Conservation (phyloP, 2,329 filamentous ascomycete genomes). For the Hypoxylon sp. region DNA sequence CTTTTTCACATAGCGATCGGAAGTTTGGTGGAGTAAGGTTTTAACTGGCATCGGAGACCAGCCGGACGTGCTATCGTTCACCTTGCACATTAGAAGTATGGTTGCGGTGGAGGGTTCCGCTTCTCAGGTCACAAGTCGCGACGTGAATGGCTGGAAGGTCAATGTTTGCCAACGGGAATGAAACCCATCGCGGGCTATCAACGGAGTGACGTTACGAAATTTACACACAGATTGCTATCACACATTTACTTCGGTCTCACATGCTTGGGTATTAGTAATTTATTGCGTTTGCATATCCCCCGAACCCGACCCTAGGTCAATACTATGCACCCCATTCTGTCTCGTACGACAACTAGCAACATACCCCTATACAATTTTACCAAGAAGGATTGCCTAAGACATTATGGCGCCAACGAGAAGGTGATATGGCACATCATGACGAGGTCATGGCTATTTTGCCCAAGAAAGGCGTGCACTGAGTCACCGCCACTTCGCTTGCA, state of each 20-base stretch:
- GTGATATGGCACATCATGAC: not conserved
- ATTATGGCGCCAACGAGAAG: not conserved
- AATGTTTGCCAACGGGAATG: slow-evolving; percentile 21
- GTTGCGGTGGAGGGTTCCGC: slow-evolving; percentile 35
- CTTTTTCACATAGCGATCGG: slow-evolving; percentile 29
- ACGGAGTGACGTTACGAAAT: slow-evolving; percentile 30
- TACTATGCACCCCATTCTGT: not conserved
- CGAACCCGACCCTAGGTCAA: not conserved
- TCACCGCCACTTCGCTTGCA: not conserved
- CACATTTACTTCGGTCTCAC: slow-evolving; percentile 7
- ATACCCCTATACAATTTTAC: not conserved
- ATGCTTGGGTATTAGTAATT: not conserved
- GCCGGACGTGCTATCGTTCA: slow-evolving; percentile 37
- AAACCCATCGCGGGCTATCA: slow-evolving; percentile 34
- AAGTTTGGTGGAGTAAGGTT: slow-evolving; percentile 34
- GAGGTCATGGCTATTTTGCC: not conserved
- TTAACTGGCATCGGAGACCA: slow-evolving; percentile 37
- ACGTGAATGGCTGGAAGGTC: slow-evolving; percentile 34
- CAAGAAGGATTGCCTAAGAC: not conserved
- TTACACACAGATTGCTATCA: slow-evolving; percentile 7
- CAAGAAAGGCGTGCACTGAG: not conserved
- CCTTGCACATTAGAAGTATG: slow-evolving; percentile 27
- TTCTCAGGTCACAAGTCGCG: slow-evolving; percentile 26
- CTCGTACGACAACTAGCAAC: not conserved
- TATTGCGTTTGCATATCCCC: not conserved